Conservation (phyloP, 805 yeast species). For the Starmerella khaoyaiensis region DNA sequence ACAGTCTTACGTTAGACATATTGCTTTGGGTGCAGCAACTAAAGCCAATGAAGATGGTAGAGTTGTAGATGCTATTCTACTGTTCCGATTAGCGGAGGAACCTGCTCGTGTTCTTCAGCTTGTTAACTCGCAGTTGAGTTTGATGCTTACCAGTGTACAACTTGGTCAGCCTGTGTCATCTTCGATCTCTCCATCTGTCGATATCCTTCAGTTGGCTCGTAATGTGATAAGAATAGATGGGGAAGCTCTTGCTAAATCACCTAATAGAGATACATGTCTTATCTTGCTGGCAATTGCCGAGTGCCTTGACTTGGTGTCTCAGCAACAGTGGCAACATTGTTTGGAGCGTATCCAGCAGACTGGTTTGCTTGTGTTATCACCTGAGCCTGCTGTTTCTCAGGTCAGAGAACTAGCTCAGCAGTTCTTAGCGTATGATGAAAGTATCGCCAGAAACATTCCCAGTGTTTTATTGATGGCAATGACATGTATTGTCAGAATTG, state of each 20-base stretch:
- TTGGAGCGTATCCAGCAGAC: conserved; percentile 44
- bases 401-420: conserved; percentile 62
- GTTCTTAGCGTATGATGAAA: conserved; percentile 49
- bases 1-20: conserved; percentile 48
- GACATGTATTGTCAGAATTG: conserved; percentile 53
- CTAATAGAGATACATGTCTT: conserved; percentile 53
- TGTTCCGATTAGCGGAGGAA: conserved; percentile 82
- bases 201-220: conserved; percentile 30
- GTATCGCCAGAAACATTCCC: conserved; percentile 68
- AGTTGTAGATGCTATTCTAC: conserved; percentile 64
- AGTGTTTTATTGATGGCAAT: conserved; percentile 65
- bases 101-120: conserved; percentile 65
- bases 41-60: conserved; percentile 88
- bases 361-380: conserved; percentile 51
- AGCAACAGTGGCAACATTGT: conserved; percentile 46
- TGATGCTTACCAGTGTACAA: conserved; percentile 58
- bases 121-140: conserved; percentile 66
- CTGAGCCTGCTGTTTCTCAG: conserved; percentile 35
- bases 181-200: conserved; percentile 12
- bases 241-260: conserved; percentile 24
- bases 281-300: conserved; percentile 52
- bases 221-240: conserved; percentile 31
- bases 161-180: conserved; percentile 41
- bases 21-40: conserved; percentile 73
- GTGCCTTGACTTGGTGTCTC: conserved; percentile 48